Percentiles rank a stretch among this genome's conserved stretches.
Conservation (phyloP, 169 alveolate genomes). For the Plasmodium vinckei region DNA sequence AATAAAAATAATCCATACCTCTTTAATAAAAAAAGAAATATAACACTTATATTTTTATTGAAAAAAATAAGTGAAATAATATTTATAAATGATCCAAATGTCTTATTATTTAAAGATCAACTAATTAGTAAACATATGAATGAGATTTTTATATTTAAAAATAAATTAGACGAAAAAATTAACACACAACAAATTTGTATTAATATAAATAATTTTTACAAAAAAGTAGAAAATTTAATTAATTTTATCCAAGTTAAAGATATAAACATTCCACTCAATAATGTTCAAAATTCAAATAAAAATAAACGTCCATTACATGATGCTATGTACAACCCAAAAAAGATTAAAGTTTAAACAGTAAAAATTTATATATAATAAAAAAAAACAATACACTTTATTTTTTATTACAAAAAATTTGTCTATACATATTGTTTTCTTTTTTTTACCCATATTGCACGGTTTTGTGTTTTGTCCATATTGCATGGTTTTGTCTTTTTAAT, state of each 20-base stretch:
- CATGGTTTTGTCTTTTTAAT: too few relatives aligned
- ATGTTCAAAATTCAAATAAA: too few relatives aligned
- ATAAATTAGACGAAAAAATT: conserved; percentile 26
- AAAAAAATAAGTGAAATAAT: conserved; percentile 9
- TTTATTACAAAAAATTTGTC: not conserved
- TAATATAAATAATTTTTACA: conserved; percentile 36
- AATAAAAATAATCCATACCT: conserved; percentile 33
- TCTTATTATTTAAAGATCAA: conserved; percentile 25
- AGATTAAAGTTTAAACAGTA: not conserved
- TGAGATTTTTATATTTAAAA: conserved; percentile 15
- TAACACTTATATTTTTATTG: conserved; percentile 26
- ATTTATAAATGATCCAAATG: conserved; percentile 13
- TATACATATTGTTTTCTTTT: too few relatives aligned
- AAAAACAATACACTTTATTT: not conserved
- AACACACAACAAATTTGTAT: conserved; percentile 27
- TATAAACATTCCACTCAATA: too few relatives aligned
- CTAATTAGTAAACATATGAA: not conserved
- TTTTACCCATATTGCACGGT: too few relatives aligned
- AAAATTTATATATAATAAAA: too few relatives aligned
- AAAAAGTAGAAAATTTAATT: conserved; percentile 9
- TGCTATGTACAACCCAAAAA: not conserved
- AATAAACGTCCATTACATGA: not conserved
- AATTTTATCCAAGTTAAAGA: not conserved
- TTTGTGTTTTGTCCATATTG: too few relatives aligned
- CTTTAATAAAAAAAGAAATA: conserved; percentile 37